Conservation (phyloP, 768 basidiomycete genomes). For the Amanita pallidorosea region DNA sequence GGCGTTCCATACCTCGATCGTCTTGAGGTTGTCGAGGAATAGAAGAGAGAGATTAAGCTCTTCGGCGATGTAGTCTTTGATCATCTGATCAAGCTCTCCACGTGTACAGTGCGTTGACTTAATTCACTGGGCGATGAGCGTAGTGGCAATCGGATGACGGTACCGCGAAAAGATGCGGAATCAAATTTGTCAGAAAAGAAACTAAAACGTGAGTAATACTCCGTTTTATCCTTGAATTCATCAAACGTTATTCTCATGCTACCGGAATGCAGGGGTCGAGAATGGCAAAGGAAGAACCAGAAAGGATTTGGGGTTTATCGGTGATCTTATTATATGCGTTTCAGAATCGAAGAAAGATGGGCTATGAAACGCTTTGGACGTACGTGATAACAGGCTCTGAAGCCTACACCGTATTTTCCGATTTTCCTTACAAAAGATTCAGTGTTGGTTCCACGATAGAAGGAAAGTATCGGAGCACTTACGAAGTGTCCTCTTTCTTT, state of each 20-base stretch:
- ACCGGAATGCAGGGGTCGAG: slow-evolving; percentile 31
- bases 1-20: slow-evolving; percentile 31
- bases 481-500: slow-evolving; percentile 34
- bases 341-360: neutral
- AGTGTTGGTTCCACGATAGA: neutral
- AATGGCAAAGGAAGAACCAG: slow-evolving; percentile 25
- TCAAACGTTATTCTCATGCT: slow-evolving; percentile 20
- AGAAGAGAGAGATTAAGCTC: slow-evolving; percentile 30
- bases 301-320: slow-evolving; percentile 39
- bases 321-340: slow-evolving; percentile 25
- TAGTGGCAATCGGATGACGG: slow-evolving; percentile 37
- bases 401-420: slow-evolving; percentile 43
- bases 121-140: slow-evolving; percentile 22
- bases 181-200: slow-evolving; percentile 13
- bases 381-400: slow-evolving; percentile 42
- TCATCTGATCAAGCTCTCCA: slow-evolving; percentile 25
- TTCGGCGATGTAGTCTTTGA: slow-evolving; percentile 27
- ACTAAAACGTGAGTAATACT: slow-evolving; percentile 22
- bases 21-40: slow-evolving; percentile 28
- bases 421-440: slow-evolving; percentile 26
- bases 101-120: slow-evolving; percentile 20
- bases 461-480: slow-evolving; percentile 7
- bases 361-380: slow-evolving; percentile 2
- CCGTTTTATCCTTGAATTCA: slow-evolving; percentile 14
- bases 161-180: slow-evolving; percentile 20